Percentiles rank a stretch among this genome's conserved stretches.
phyloP scores from a whole-genome alignment of 2,329 filamentous ascomycete species.

The Exophiala dermatitidis region DNA sequence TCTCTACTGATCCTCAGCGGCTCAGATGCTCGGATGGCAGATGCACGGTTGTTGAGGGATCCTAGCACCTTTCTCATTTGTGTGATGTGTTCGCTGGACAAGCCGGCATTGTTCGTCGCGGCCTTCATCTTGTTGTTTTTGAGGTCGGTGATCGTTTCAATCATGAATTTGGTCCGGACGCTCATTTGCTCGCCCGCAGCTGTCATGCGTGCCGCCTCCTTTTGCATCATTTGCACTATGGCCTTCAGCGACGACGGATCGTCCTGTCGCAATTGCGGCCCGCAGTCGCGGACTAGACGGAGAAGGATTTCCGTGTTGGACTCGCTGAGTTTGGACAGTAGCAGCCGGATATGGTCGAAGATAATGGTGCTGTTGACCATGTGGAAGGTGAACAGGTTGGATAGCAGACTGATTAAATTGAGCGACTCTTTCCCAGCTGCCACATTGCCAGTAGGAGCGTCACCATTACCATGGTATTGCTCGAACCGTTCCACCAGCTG shows the following conservation, averaged over 20 bases:
- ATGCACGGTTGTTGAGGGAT: slow-evolving; percentile 55
- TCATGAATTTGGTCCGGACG: slow-evolving; percentile 91
- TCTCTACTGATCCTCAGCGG: slow-evolving; percentile 73
- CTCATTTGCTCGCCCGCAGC: slow-evolving; percentile 58
- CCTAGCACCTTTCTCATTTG: slow-evolving; percentile 85
- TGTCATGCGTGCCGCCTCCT: slow-evolving; percentile 60
- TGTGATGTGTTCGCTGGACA: slow-evolving; percentile 73
- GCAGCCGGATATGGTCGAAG: slow-evolving; percentile 81
- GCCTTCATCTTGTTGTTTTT: slow-evolving; percentile 90
- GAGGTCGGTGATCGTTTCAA: slow-evolving; percentile 87
- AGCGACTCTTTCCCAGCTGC: slow-evolving; percentile 54
- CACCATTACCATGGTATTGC: slow-evolving; percentile 47
- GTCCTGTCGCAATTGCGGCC: slow-evolving; percentile 76
- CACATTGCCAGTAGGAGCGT: neutral
- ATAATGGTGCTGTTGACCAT: slow-evolving; percentile 74
- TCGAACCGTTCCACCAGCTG: slow-evolving; percentile 69
- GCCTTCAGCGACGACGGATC: slow-evolving; percentile 84
- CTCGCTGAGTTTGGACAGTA: slow-evolving; percentile 69
- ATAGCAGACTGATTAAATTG: slow-evolving; percentile 75
- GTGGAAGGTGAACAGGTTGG: slow-evolving; percentile 87
- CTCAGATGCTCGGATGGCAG: slow-evolving; percentile 61
- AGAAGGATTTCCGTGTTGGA: slow-evolving; percentile 82
- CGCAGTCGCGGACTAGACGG: slow-evolving; percentile 72
- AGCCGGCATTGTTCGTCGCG: slow-evolving; percentile 59
- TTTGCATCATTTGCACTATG: slow-evolving; percentile 72